Percentiles rank a stretch among this genome's conserved stretches.
These are phyloP conservation scores for Thraustochytrium striatum DNA, from an alignment of 352 stramenopile species.

Conservation along the genomic window DNA sequence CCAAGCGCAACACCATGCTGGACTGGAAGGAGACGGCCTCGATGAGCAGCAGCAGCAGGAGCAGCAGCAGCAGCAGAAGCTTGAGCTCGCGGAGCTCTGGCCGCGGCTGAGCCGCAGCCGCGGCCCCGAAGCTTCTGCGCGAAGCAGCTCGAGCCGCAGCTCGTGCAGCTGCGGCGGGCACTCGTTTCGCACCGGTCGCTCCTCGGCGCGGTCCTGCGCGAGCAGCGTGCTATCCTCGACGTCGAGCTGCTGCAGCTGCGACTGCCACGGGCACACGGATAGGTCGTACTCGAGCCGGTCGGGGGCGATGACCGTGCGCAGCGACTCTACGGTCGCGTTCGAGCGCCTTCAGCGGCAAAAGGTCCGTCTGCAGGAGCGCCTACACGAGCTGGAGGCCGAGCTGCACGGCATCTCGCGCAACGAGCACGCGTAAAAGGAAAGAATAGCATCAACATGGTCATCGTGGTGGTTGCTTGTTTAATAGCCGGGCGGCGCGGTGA, in stretches of 20 bases:
- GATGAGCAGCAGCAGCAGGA: too few relatives aligned
- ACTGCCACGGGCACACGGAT: neutral
- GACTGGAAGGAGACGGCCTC: too few relatives aligned
- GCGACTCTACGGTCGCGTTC: neutral
- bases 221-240: neutral
- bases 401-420: neutral
- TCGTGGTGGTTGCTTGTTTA: neutral
- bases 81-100: too few relatives aligned
- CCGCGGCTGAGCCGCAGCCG: too few relatives aligned
- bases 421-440: neutral
- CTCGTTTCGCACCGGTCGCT: neutral
- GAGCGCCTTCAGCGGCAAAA: neutral
- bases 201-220: neutral
- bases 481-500: neutral
- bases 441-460: neutral
- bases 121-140: too few relatives aligned
- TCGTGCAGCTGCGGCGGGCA: neutral
- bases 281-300: neutral
- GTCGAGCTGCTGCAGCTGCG: neutral
- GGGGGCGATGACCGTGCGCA: neutral
- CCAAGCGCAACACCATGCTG: slow-evolving; percentile 22
- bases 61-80: too few relatives aligned
- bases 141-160: neutral
- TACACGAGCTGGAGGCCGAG: neutral
- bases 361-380: neutral